Percentiles rank a stretch among this genome's conserved stretches.
Evolutionary conservation across 225 moss, liverwort and hornwort species (phyloP).

Genomic region (Ulota crispa): DNA sequence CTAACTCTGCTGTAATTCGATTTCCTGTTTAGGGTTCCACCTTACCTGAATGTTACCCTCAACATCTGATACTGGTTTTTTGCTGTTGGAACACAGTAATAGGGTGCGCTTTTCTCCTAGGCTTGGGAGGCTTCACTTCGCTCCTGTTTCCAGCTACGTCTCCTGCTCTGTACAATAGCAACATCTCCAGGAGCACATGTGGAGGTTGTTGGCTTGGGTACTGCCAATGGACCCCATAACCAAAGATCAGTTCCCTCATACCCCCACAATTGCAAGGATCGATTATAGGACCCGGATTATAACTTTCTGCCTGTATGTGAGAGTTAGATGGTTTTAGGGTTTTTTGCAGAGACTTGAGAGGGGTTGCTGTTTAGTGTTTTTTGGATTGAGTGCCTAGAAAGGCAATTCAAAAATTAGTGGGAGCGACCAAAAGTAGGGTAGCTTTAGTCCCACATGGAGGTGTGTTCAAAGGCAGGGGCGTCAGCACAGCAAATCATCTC

Average conservation of each 20-base stretch:
- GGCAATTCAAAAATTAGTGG: conserved; percentile 78
- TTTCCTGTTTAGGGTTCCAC: too few species aligned
- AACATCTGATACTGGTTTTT: background rate
- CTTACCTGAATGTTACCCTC: background rate
- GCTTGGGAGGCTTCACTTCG: conserved; percentile 58
- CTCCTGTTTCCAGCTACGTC: conserved; percentile 65
- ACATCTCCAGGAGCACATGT: conserved; percentile 22
- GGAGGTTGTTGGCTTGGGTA: conserved; percentile 66
- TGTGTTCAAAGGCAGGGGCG: conserved; percentile 88
- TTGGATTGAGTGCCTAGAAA: background rate
- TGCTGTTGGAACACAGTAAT: conserved; percentile 53
- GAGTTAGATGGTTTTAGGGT: too few species aligned
- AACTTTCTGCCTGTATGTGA: too few species aligned
- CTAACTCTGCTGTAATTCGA: too few species aligned
- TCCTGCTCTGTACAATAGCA: conserved; percentile 59
- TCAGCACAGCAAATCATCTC: conserved; percentile 74
- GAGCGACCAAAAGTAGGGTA: conserved; percentile 51
- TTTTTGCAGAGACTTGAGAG: background rate
- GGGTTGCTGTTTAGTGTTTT: background rate
- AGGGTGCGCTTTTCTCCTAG: conserved; percentile 58
- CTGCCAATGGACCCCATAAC: conserved; percentile 46
- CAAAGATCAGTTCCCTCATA: background rate
- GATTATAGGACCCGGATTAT: too few species aligned
- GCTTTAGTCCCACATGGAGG: conserved; percentile 31
- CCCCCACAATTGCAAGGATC: too few species aligned